Evolutionary conservation across 2,329 filamentous ascomycete genomes (phyloP), one percentile per base, ranked within the genome.

Genomic region (Paecilomyces variotii): DNA sequence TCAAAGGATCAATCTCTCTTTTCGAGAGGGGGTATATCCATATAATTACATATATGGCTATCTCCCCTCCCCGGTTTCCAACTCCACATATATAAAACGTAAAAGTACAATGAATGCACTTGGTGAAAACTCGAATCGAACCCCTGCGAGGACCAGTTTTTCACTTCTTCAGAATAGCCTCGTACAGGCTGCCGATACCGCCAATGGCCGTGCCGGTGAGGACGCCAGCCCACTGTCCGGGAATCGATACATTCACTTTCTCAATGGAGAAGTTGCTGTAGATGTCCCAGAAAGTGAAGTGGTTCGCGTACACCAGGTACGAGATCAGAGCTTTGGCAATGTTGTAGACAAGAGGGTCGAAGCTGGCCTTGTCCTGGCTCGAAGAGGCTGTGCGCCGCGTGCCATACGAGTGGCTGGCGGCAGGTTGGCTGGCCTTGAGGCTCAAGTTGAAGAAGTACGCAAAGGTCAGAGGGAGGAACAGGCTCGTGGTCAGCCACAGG

Each of bases 381-480:
- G 65, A 50, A n/a, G 66, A 59, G 25, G 65, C 56, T 12, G 59
- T 59, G 32, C 66, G 67, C 59, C 64, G 72, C 54, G 61, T 67
- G 54, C 60, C 64, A 56, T 65, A 67, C 54, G 60, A 61, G 55
- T 68, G 61, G 12, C 62, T 59, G 10, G 51, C 61, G 26, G 61
- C 57, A 34, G 59, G 62, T 54, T 62, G 66, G 11, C 68, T 69
- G 60, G 73, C 78, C 50, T 82, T 80, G 56, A 83, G 76, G 45
- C 87, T 90, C 68, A 97, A 75, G 75, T 97, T 97, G 83, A 96
- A 88, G 72, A 97, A 96, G 78, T 94, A 97, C 27, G 89, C 90
- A 50, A 86, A 80, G 32, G 89, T 62, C 55, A 87, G 78, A 1
- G 93, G 93, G 28, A 93, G 64, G 51, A 89, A 68, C 57, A 90